Evolutionary conservation across 2,329 filamentous ascomycete species (phyloP), one percentile per base, ranked within the genome.

Genomic region (Magnaporthiopsis incrustans): DNA sequence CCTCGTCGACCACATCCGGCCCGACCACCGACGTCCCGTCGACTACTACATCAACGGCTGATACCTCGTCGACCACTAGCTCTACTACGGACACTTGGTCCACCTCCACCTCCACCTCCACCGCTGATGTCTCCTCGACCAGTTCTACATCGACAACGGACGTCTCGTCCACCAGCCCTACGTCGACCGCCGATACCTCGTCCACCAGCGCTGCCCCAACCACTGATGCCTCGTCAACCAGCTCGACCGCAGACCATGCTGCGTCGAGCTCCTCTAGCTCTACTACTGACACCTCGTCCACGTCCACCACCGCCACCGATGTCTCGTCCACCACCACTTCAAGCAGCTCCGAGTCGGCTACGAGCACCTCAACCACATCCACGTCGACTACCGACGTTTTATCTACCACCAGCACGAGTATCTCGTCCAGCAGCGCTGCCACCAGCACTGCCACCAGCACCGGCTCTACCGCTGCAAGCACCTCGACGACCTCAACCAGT

Each of bases 181-280:
- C 30, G 30, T 30, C 30, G 30, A 30, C 30, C 30, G 7, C 30
- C 7, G 30, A 30, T 30, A 6, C 7, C 4, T 30, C 30, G 33
- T 18, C 32, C 22, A 26, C 33, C 6, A 58, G 8, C 22, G 59
- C 53, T 2, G 50, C 32, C 10, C 61, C 63, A 3, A 33, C 32
- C 32, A 18, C 62, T 7, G 27, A 25, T n/a, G 3, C 18, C 53
- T 50, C 60, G 4, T 5, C 32, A 5, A 27, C 35, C 14, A 33
- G 6, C 33, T 50, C 25, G 26, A 12, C 60, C 18, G 27, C 60
- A 56, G 35, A 15, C 18, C 14, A 50, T 1, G 32, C 57, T 10
- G 32, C 60, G 14, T 26, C 62, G 30, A 38, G 32, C 7, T n/a
- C 33, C 30, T 61, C 58, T n/a, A 27, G 53, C 56, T 57, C 63